phyloP scores from a whole-genome alignment of 2,329 filamentous ascomycete genomes.

The Ceratocystiopsis brevicomis region DNA sequence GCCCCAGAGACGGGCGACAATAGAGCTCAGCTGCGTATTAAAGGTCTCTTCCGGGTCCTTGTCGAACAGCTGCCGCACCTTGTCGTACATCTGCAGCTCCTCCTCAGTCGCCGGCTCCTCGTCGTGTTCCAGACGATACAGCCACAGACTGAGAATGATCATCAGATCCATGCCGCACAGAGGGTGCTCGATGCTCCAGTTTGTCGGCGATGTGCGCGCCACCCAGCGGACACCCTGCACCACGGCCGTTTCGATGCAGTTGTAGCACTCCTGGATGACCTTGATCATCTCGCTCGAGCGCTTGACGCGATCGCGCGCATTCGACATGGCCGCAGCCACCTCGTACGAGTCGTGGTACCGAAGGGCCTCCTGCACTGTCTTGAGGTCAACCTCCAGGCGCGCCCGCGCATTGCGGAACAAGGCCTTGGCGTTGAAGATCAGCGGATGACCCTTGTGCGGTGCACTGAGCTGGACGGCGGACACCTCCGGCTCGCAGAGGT shows the following conservation, averaged over 20 bases:
- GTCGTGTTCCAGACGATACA: conserved; percentile 98
- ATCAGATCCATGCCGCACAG: conserved; percentile 93
- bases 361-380: conserved; percentile 86
- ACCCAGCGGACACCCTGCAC: conserved; percentile 93
- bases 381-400: conserved; percentile 84
- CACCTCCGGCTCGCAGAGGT: conserved; percentile 79
- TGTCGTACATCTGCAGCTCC: conserved; percentile 79
- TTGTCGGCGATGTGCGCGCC: conserved; percentile 89
- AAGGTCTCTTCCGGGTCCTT: conserved; percentile 74
- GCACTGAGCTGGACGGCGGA: conserved; percentile 79
- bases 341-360: conserved; percentile 96
- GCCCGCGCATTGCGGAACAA: conserved; percentile 88
- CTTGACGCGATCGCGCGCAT: conserved; percentile 83
- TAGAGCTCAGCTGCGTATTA: conserved; percentile 76
- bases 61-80: conserved; percentile 74
- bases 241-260: conserved; percentile 91
- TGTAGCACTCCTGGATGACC: conserved; percentile 93
- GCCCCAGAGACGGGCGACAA: conserved; percentile 87
- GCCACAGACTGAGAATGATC: conserved; percentile 93
- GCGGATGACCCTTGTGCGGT: conserved; percentile 84
- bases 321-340: conserved; percentile 90
- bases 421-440: conserved; percentile 96
- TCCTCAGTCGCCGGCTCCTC: conserved; percentile 76
- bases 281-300: conserved; percentile 95
- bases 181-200: conserved; percentile 97